Evolutionary conservation across 495 filamentous ascomycete genomes (phyloP).

Genomic region (Penicillium canariense): DNA sequence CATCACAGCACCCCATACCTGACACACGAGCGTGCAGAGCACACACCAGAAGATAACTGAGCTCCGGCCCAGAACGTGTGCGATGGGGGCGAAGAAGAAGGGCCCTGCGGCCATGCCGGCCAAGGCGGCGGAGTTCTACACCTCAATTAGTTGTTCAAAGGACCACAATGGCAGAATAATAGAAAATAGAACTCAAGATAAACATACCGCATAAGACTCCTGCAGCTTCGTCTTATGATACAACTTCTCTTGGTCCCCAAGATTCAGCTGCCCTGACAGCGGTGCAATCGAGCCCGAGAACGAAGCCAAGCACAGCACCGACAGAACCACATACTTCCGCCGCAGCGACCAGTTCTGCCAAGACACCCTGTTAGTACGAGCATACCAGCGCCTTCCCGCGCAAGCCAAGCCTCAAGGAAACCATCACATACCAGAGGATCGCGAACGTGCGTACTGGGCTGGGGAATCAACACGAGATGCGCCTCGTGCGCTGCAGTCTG

Average conservation of each 20-base stretch:
- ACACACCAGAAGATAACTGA: conserved; percentile 47
- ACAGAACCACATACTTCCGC: conserved; percentile 41
- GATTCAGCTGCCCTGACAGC: conserved; percentile 34
- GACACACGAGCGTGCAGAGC: conserved; percentile 30
- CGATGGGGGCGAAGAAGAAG: conserved; percentile 42
- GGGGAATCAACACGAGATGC: conserved; percentile 45
- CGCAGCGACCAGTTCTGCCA: conserved; percentile 42
- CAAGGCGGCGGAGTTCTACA: conserved; percentile 38
- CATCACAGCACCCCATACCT: conserved; percentile 45
- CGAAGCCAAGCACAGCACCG: conserved; percentile 31
- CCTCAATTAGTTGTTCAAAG: background rate
- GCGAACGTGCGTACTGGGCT: conserved; percentile 43
- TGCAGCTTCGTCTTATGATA: conserved; percentile 30
- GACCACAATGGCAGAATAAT: background rate
- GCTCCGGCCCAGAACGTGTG: conserved; percentile 38
- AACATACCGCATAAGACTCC: conserved; percentile 26
- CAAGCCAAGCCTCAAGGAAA: background rate
- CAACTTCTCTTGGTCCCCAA: conserved; percentile 27
- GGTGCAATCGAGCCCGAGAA: conserved; percentile 33
- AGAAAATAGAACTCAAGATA: background rate
- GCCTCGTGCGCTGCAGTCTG: background rate
- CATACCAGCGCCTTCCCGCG: background rate
- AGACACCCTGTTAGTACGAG: background rate
- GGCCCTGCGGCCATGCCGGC: conserved; percentile 44
- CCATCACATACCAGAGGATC: conserved; percentile 41